Evolutionary conservation across 2,329 filamentous ascomycete genomes (phyloP).

Genomic region (Diaporthe batatas): DNA sequence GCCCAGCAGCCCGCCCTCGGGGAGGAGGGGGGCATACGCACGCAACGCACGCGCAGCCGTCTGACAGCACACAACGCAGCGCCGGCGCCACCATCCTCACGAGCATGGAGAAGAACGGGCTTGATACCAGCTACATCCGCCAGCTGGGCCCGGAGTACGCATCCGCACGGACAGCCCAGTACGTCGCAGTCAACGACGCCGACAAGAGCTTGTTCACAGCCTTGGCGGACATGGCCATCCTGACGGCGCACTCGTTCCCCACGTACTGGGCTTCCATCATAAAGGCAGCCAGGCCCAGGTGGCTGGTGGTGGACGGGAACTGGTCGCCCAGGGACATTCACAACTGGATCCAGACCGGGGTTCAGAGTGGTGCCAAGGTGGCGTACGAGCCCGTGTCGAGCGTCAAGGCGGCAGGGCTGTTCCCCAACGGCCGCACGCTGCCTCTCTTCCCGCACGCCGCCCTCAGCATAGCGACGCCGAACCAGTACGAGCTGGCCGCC

Average conservation of each 20-base stretch:
- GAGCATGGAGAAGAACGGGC: conserved; percentile 72
- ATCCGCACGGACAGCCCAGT: conserved; percentile 83
- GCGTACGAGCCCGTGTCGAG: conserved; percentile 92
- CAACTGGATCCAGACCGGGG: conserved; percentile 75
- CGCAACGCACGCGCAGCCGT: neutral
- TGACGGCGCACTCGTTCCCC: conserved; percentile 69
- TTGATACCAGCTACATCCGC: conserved; percentile 75
- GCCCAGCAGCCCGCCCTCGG: neutral
- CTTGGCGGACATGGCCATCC: conserved; percentile 95
- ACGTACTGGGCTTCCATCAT: conserved; percentile 73
- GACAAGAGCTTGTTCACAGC: conserved; percentile 89
- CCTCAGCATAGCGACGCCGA: conserved; percentile 85
- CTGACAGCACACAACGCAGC: conserved; percentile 53
- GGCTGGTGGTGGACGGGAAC: conserved; percentile 89
- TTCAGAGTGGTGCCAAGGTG: conserved; percentile 68
- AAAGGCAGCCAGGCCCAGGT: conserved; percentile 71
- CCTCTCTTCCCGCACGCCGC: conserved; percentile 70
- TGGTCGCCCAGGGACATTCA: conserved; percentile 78
- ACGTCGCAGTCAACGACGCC: conserved; percentile 88
- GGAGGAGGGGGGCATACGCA: neutral
- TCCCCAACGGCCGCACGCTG: conserved; percentile 62
- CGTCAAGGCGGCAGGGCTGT: conserved; percentile 80
- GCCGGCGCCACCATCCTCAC: conserved; percentile 81
- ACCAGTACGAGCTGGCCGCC: conserved; percentile 82
- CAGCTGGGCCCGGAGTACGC: conserved; percentile 62